phyloP scores from a whole-genome alignment of 2,329 filamentous ascomycete genomes.

The Diplocarpon mali region DNA sequence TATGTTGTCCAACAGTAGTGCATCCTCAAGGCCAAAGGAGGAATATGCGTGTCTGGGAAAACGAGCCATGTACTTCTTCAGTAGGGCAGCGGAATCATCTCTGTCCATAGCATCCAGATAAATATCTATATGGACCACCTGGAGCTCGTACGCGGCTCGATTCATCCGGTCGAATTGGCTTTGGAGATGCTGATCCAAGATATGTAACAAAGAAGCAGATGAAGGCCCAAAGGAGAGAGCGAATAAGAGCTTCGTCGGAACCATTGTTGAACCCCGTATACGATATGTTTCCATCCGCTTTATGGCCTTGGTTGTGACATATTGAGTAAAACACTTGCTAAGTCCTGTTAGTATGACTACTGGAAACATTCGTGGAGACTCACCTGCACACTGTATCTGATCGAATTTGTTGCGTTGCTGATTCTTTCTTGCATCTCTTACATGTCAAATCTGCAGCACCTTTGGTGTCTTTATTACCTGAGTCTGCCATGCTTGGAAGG shows the following conservation, averaged over 20 bases:
- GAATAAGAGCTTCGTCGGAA: slow-evolving; percentile 47
- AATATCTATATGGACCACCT: slow-evolving; percentile 39
- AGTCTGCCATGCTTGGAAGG: slow-evolving; percentile 8
- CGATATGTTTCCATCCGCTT: slow-evolving; percentile 64
- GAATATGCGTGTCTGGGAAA: slow-evolving; percentile 60
- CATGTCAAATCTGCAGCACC: slow-evolving; percentile 12
- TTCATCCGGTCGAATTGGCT: slow-evolving; percentile 54
- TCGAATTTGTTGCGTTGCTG: slow-evolving; percentile 24
- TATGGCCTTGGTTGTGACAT: slow-evolving; percentile 66
- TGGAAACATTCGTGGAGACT: slow-evolving; percentile 6
- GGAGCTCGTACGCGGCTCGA: slow-evolving; percentile 55
- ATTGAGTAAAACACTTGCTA: slow-evolving; percentile 67
- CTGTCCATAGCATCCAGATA: slow-evolving; percentile 22
- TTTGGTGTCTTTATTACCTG: slow-evolving; percentile 1
- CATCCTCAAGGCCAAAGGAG: slow-evolving; percentile 50
- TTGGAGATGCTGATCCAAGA: slow-evolving; percentile 59
- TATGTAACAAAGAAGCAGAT: slow-evolving; percentile 65
- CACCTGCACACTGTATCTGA: slow-evolving; percentile 27
- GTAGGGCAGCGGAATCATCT: slow-evolving; percentile 23
- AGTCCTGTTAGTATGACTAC: slow-evolving; percentile 11
- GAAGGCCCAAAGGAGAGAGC: slow-evolving; percentile 77
- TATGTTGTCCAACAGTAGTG: slow-evolving; percentile 40
- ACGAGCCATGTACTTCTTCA: slow-evolving; percentile 38
- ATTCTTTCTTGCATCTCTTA: slow-evolving; percentile 22
- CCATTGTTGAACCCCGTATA: slow-evolving; percentile 30